phyloP scores from a whole-genome alignment of 148 eudicot species.

The Amaranthus cruentus region DNA sequence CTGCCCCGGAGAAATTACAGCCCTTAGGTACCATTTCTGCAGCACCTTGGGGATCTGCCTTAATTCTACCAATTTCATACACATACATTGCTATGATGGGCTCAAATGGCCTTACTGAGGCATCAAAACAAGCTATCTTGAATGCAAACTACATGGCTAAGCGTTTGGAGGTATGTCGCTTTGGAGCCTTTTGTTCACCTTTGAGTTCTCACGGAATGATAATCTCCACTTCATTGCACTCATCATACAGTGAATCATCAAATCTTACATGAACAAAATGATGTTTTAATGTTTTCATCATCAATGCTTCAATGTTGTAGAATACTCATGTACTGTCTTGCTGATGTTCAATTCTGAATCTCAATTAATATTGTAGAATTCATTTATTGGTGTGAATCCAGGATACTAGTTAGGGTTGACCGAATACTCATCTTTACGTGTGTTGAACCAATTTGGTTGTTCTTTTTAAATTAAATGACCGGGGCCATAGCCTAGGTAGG shows the following conservation, averaged over 20 bases:
- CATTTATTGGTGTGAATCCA: too few species aligned
- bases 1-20: slow-evolving; percentile 57
- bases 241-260: too few species aligned
- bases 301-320: not conserved
- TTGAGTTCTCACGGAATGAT: not conserved
- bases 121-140: slow-evolving; percentile 92
- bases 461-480: too few species aligned
- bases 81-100: slow-evolving; percentile 99
- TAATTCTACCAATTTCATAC: slow-evolving; percentile 92
- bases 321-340: too few species aligned
- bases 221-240: not conserved
- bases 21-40: slow-evolving; percentile 95
- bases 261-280: not conserved
- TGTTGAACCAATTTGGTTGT: too few species aligned
- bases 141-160: slow-evolving; percentile 99
- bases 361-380: too few species aligned
- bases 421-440: too few species aligned
- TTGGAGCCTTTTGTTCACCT: not conserved
- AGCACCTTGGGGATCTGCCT: slow-evolving; percentile 98
- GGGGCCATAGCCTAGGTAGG: too few species aligned
- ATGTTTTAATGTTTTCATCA: not conserved
- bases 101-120: slow-evolving; percentile 88
- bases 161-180: slow-evolving; percentile 71
- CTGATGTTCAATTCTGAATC: too few species aligned
- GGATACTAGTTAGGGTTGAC: too few species aligned